Evolutionary conservation across 2,329 filamentous ascomycete genomes (phyloP), one percentile per base, ranked within the genome.

Genomic region (Metarhizium album): DNA sequence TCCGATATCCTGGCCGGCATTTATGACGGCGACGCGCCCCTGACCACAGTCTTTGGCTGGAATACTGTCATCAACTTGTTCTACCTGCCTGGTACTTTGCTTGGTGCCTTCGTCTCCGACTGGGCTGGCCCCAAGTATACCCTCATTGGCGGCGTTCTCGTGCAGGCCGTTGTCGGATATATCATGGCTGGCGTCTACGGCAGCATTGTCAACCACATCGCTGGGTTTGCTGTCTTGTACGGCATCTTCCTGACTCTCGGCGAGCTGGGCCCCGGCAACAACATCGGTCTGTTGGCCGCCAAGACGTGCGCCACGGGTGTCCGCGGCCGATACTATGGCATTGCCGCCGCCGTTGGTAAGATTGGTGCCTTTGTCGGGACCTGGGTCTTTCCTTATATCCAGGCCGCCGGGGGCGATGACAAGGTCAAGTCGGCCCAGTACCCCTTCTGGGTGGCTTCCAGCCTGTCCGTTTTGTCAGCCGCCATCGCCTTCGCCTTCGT

Each of bases 281-380:
- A 95, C 65, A 95, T 95, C 58, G 90, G 90, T 2, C 77, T 95
- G 0, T 67, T 94, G 33, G 90, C 90, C 0, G 86, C 86, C 46
- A 95, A 95, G 72, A 91, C 87, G 2, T 90, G 84, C 60, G 88
- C 90, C 0, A 95, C 90, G 3, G 85, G 86, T 18, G 84, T 96
- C 16, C 80, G 90, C 42, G 90, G 90, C 2, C 74, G 73, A 42
- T 85, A 84, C 67, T 85, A 85, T 58, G 82, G 84, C 3, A 76
- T 87, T 45, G 86, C 86, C 0, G 86, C 87, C 0, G 85, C 85
- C 0, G 61, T 82, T 2, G 86, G 87, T 54, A 90, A 90, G 66
- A 77, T 90, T 35, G 85, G 84, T 48, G 90, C 89, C 2, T 95
- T 95, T 58, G 82, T 94, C 7, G 90, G 90, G 7, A 88, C 85